A percentile compares a stretch with the other conserved stretches of the same genome.
phyloP scores from a whole-genome alignment of 139 green algal genomes.

The Ettlia oleoabundans region DNA sequence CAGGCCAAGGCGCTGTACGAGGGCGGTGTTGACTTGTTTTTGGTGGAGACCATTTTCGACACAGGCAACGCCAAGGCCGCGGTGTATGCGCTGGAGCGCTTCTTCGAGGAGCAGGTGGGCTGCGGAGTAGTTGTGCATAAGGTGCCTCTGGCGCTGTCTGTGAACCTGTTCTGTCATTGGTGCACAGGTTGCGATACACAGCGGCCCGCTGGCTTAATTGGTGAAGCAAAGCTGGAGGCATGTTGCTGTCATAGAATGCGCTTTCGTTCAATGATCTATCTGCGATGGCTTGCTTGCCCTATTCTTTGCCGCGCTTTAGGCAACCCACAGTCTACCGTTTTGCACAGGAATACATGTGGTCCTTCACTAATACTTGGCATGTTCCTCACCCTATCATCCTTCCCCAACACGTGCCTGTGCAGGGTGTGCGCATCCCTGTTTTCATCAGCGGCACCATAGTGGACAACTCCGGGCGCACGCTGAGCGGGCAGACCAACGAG shows the following conservation, averaged over 20 bases:
- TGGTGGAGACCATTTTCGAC: conserved; percentile 99
- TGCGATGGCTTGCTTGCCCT: too few relatives aligned
- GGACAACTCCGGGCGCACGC: conserved; percentile 93
- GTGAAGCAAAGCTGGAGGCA: too few relatives aligned
- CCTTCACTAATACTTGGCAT: too few relatives aligned
- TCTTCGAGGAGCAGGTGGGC: conserved; percentile 78
- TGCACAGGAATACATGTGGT: too few relatives aligned
- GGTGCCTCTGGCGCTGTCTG: background rate
- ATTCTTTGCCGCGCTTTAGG: too few relatives aligned
- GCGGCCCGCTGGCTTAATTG: too few relatives aligned
- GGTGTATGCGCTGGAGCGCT: conserved; percentile 92
- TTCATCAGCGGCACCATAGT: conserved; percentile 98
- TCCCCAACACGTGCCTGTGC: background rate
- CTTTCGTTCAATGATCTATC: too few relatives aligned
- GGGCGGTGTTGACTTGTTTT: conserved; percentile 94
- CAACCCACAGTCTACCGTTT: too few relatives aligned
- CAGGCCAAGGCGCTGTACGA: conserved; percentile 88
- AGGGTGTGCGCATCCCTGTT: conserved; percentile 85
- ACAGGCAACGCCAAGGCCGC: conserved; percentile 97
- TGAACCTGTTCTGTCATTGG: too few relatives aligned
- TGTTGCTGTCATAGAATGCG: too few relatives aligned
- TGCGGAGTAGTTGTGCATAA: background rate
- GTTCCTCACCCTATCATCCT: background rate
- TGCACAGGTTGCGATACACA: conserved; percentile 41
- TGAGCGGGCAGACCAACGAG: conserved; percentile 98